Conservation (phyloP, 2,329 filamentous ascomycete genomes). For the Beauveria pseudobassiana region DNA sequence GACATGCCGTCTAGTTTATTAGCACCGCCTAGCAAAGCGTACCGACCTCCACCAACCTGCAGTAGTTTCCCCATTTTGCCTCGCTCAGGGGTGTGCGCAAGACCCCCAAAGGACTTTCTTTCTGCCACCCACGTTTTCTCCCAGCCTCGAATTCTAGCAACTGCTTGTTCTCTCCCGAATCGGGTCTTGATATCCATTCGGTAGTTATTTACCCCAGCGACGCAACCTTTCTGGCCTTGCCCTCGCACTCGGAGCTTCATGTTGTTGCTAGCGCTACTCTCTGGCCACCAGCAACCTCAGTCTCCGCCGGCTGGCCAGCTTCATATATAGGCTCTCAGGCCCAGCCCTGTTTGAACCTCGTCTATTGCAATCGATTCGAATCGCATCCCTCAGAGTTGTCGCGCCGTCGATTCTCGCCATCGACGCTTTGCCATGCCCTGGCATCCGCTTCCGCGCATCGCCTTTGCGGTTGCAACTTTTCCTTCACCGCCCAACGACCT, state of each 20-base stretch:
- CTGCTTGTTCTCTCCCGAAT: not conserved
- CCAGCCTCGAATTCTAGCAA: not conserved
- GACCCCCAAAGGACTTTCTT: not conserved
- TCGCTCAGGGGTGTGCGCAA: constrained; percentile 11
- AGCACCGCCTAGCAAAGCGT: not conserved
- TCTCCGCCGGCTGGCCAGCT: constrained; percentile 6
- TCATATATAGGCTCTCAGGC: not conserved
- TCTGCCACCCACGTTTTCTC: constrained; percentile 2
- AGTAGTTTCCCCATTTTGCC: constrained; percentile 3
- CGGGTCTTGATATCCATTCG: not conserved
- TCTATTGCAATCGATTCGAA: not conserved
- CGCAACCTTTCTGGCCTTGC: not conserved
- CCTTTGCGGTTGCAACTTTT: constrained; percentile 93
- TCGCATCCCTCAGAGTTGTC: constrained; percentile 10
- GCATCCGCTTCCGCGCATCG: constrained; percentile 93
- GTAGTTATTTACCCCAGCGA: not conserved
- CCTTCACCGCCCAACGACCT: constrained; percentile 77
- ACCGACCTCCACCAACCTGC: not conserved
- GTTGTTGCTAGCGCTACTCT: constrained; percentile 3
- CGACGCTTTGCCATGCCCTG: constrained; percentile 65
- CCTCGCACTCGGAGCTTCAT: constrained; percentile 6
- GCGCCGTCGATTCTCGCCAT: not conserved
- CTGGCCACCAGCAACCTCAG: constrained; percentile 8
- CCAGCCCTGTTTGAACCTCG: not conserved
- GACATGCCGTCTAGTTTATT: not conserved